phyloP scores from a whole-genome alignment of 2,329 filamentous ascomycete genomes.

The Waltergamsia citrina region DNA sequence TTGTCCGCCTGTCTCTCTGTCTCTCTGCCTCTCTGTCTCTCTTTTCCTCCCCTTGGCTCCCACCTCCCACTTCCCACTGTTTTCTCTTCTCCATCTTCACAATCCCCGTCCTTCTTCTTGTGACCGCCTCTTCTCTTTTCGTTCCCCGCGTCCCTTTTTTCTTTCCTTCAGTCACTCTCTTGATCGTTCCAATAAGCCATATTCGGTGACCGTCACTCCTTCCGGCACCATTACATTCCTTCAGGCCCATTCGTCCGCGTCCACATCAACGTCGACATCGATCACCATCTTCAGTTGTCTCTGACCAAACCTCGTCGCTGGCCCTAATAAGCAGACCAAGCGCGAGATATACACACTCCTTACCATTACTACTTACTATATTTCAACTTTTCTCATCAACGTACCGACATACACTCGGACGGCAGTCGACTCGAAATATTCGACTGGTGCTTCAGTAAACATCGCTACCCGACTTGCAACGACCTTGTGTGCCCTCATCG shows the following conservation, averaged over 20 bases:
- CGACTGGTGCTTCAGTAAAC: no score
- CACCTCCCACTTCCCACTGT: conserved; percentile 21
- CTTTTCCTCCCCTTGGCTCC: conserved; percentile 24
- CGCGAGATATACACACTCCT: conserved; percentile 1
- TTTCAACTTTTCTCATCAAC: background rate
- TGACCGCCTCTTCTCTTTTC: conserved; percentile 28
- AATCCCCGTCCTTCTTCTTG: conserved; percentile 22
- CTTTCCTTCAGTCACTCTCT: conserved; percentile 44
- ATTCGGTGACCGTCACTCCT: conserved; percentile 41
- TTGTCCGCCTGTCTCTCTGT: conserved; percentile 15
- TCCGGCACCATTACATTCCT: conserved; percentile 37
- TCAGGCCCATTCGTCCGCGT: conserved; percentile 9
- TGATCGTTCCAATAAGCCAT: conserved; percentile 17
- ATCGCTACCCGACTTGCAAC: no score
- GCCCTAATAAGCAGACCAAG: no score
- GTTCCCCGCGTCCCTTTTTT: conserved; percentile 27
- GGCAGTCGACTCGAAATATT: background rate
- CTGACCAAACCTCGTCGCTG: background rate
- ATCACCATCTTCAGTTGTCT: background rate
- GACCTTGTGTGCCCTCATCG: no score
- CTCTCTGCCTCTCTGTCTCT: conserved; percentile 10
- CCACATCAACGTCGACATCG: background rate
- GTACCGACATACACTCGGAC: no score
- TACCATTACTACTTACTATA: background rate
- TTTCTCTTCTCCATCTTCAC: conserved; percentile 22